These are phyloP conservation scores for Schizochytrium sp. DNA, from an alignment of 108 stramenopile genomes.

Conservation along the genomic window DNA sequence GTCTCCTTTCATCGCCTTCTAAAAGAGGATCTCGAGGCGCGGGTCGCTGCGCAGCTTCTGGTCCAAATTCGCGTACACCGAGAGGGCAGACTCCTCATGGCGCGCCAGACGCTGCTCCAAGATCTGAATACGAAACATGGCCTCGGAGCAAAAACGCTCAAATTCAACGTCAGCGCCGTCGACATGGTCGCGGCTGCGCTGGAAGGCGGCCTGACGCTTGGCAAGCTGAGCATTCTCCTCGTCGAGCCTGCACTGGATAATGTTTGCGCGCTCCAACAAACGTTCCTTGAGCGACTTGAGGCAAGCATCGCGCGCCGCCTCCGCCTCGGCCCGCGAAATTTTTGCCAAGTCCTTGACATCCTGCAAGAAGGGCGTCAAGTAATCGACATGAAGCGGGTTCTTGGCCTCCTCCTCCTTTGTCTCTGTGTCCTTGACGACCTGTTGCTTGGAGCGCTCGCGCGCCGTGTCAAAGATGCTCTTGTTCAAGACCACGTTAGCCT, in stretches of 20 bases:
- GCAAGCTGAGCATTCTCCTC: constrained; percentile 50
- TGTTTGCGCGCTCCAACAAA: constrained; percentile 58
- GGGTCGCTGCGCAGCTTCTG: constrained; percentile 43
- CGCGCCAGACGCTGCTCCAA: constrained; percentile 47
- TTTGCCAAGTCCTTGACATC: constrained; percentile 28
- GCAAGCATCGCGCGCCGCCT: constrained; percentile 46
- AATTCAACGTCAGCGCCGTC: constrained; percentile 43
- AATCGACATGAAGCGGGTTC: constrained; percentile 42
- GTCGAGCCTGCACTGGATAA: constrained; percentile 56
- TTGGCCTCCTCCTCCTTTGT: constrained; percentile 38
- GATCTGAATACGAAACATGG: constrained; percentile 60
- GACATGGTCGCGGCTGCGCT: constrained; percentile 46
- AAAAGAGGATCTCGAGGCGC: constrained; percentile 20
- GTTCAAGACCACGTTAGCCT: constrained; percentile 22
- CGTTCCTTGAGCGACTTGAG: constrained; percentile 55
- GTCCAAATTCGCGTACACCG: constrained; percentile 48
- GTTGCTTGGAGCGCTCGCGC: constrained; percentile 26
- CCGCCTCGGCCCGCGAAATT: constrained; percentile 46
- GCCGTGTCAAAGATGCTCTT: constrained; percentile 44
- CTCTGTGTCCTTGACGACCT: constrained; percentile 18
- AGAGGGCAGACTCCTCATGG: constrained; percentile 51
- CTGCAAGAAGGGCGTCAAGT: constrained; percentile 61
- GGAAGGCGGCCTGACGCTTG: constrained; percentile 44
- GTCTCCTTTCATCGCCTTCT: background rate
- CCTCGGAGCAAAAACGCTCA: constrained; percentile 51